Evolutionary conservation across 225 moss, liverwort and hornwort genomes (phyloP).

Genomic region (Straminergon stramineum): DNA sequence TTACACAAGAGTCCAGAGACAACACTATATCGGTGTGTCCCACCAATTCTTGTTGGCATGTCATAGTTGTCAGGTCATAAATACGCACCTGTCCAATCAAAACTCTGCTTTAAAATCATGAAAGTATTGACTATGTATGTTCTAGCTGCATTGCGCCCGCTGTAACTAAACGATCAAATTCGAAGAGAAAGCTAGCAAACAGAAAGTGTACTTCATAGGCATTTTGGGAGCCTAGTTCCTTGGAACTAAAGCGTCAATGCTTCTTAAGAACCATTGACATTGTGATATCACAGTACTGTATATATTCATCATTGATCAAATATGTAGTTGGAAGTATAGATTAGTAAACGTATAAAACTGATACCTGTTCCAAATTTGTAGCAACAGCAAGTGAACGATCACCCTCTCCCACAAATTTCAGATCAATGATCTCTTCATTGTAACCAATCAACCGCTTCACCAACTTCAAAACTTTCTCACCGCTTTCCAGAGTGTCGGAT

Average conservation of each 20-base stretch:
- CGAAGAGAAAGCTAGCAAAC: neutral
- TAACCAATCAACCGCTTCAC: slow-evolving; percentile 84
- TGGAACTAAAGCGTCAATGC: neutral
- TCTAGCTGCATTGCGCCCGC: neutral
- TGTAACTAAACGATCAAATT: neutral
- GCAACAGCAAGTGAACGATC: slow-evolving; percentile 76
- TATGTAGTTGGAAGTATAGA: neutral
- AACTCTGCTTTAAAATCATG: slow-evolving; percentile 3
- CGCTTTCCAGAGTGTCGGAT: slow-evolving; percentile 38
- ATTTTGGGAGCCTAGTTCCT: neutral
- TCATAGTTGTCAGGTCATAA: slow-evolving; percentile 78
- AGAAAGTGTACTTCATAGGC: neutral
- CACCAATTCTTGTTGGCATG: slow-evolving; percentile 78
- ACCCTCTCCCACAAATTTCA: slow-evolving; percentile 68
- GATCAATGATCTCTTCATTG: slow-evolving; percentile 91
- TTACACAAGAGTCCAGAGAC: slow-evolving; percentile 76
- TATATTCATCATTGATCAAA: neutral
- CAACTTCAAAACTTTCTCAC: slow-evolving; percentile 47
- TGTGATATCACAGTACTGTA: neutral
- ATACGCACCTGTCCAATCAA: slow-evolving; percentile 58
- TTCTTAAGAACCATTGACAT: neutral
- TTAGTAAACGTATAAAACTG: neutral
- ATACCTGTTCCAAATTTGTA: slow-evolving; percentile 92
- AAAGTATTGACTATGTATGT: neutral
- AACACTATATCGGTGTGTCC: slow-evolving; percentile 94